These are phyloP conservation scores for Nannizziopsis arthrosporioides DNA, from an alignment of 2,329 filamentous ascomycete species.

Conservation along the genomic window DNA sequence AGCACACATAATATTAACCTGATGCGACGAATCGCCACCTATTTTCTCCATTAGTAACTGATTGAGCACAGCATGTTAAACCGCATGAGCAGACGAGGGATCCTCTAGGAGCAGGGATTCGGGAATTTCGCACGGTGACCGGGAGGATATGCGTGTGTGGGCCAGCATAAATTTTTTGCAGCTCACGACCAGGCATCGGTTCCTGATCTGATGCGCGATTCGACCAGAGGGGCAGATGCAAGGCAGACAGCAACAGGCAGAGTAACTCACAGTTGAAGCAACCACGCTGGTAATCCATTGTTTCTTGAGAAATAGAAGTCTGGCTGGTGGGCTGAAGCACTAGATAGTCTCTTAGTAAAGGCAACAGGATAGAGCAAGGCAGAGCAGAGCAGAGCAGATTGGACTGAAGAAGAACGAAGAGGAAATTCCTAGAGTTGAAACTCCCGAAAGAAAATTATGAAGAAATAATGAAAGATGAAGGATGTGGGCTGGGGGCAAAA, in stretches of 20 bases:
- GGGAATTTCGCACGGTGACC: not conserved
- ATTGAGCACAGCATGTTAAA: not conserved
- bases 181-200: not conserved
- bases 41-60: not conserved
- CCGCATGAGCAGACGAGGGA: too few relatives aligned
- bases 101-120: too few relatives aligned
- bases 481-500: too few relatives aligned
- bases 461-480: too few relatives aligned
- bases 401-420: not conserved
- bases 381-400: not conserved
- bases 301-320: conserved; percentile 14
- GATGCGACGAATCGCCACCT: conserved; percentile 64
- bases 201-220: not conserved
- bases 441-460: too few relatives aligned
- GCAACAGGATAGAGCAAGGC: not conserved
- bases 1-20: conserved; percentile 47
- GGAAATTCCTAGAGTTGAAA: not conserved
- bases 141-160: not conserved
- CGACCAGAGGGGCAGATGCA: not conserved
- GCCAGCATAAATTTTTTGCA: not conserved
- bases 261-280: conserved; percentile 48
- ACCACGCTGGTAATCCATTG: conserved; percentile 44
- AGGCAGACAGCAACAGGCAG: not conserved
- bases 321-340: not conserved
- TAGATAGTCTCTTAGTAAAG: not conserved